Evolutionary conservation across 176 grass and related monocot species (phyloP), one percentile per base, ranked within the genome.

Genomic region (Avena eriantha): DNA sequence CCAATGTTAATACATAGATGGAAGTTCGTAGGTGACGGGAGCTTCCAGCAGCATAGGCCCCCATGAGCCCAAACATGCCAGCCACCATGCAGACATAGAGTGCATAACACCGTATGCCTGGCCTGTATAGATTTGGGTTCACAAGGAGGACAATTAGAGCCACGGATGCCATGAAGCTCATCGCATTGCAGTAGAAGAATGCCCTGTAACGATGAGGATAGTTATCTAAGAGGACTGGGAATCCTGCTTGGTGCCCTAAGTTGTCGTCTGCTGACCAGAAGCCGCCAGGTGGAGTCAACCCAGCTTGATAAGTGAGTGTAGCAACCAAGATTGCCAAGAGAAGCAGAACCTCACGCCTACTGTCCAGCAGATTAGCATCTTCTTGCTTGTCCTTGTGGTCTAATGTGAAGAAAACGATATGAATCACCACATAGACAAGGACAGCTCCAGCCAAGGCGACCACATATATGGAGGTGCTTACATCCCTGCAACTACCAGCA

Each of bases 241-340:
- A 65, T 0, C 88, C 88, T 0, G 83, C 83, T 0, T 6, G 18
- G 15, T 76, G 66, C 2, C 66, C 66, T 6, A 39, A 22, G 17
- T 9, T 14, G 29, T 76, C 8, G 9, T 82, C 58, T 3, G 36
- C 1, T 0, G 23, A 24, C 83, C 58, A 78, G 24, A 87, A 23
- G 1, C 79, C 84, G 0, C 88, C 51, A 0, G 84, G 84, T 1
- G 72, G 84, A 16, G 80, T 90, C 15, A 90, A 19, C 3, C 88
- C 88, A 12, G 79, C 79, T 19, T 90, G 89, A 65, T 87, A 91
- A 50, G 89, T 91, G 73, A 87, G 60, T 35, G 83, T 79, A 0
- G 89, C 85, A 0, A 45, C 80, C 26, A 91, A 15, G 39, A 87
- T 84, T 2, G 74, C 80, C 8, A 91, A 36, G 0, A 91, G 76